Base-by-base conservation (phyloP, 2,329 filamentous ascomycete genomes). In the Aschersonia sp. region DNA sequence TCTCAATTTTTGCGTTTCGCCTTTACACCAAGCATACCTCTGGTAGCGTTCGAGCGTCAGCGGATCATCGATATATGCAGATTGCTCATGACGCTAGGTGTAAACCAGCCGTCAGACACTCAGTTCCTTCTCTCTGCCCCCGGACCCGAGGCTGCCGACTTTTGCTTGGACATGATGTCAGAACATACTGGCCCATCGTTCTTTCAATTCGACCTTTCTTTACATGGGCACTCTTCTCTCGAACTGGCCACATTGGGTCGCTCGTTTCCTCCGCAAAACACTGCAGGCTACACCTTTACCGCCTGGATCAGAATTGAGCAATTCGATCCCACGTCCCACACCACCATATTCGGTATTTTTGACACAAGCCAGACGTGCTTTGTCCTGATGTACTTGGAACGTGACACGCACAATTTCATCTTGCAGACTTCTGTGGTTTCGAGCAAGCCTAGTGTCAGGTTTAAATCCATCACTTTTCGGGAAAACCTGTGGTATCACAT, bases 281-380 rank as follows among this genome's bases (percentile, higher is more conserved):
- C 82, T 7, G 71, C 74, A n/a, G 94, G 92, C 28, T 98, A 97
- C 66, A 94, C 89, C 1, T 84, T 98, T 51, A 78, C 85, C 44
- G 78, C 87, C 0, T 98, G 92, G 92, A 77, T 95, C 45, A 80
- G 85, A 28, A 78, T 98, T 51, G 89, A 97, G 61, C 73, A 80
- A 41, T 97, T 92, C 62, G 94, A 98, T 61, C 69, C 78, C 4
- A 77, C 78, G 44, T 82, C 85, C 12, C 92, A 98, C 62, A 98
- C 92, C 0, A 98, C 92, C 0, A 76, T 98, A 10, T 98, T 98
- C 62, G 92, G 92, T 30, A 87, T 92, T 6, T 97, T 94, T 63
- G 92, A 98, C 65, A 74, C 83, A 3, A 88, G 80, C 4, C 91
- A 97, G 63, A 88, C 86, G 4, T 98, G 92, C 64, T 98, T 98